These are phyloP conservation scores for Zygosaccharomyces rouxii DNA, from an alignment of 805 yeast species.

Conservation along the genomic window DNA sequence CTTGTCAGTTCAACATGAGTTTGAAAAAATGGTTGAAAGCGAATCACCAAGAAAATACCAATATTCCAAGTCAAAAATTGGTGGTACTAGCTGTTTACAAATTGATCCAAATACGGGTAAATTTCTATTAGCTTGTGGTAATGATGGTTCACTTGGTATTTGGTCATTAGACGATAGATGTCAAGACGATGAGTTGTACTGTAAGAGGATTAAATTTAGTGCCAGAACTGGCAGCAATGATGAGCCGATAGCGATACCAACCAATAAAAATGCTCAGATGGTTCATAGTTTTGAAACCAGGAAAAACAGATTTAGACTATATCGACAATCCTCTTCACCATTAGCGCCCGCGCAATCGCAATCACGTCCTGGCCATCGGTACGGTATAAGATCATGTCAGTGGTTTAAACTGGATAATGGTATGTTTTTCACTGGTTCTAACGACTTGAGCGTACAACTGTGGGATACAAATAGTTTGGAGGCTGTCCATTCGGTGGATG, in stretches of 20 bases:
- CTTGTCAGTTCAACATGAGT: conserved; percentile 14
- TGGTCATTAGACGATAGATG: conserved; percentile 26
- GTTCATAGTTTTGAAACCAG: conserved; percentile 24
- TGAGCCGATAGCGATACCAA: background rate
- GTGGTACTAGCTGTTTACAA: conserved; percentile 21
- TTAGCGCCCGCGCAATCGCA: background rate
- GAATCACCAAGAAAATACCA: conserved; percentile 10
- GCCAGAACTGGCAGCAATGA: conserved; percentile 3
- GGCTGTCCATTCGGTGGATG: conserved; percentile 62
- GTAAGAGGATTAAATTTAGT: conserved; percentile 26
- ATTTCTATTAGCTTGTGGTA: conserved; percentile 24
- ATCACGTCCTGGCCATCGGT: conserved; percentile 44
- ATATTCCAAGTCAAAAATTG: conserved; percentile 7
- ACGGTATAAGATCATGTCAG: conserved; percentile 64
- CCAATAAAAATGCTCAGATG: conserved; percentile 8
- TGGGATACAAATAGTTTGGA: conserved; percentile 73
- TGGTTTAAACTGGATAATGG: conserved; percentile 95
- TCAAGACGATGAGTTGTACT: conserved; percentile 23
- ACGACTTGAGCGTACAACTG: conserved; percentile 67
- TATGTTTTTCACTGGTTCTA: conserved; percentile 76
- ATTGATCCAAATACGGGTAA: conserved; percentile 18
- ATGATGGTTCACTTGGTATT: conserved; percentile 36
- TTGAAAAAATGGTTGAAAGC: conserved; percentile 23
- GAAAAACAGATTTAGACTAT: conserved; percentile 21
- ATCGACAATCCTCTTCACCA: conserved; percentile 17